A percentile compares a stretch with the other conserved stretches of the same genome.
Conservation (phyloP, 352 stramenopile genomes). For the Peronospora farinosa region DNA sequence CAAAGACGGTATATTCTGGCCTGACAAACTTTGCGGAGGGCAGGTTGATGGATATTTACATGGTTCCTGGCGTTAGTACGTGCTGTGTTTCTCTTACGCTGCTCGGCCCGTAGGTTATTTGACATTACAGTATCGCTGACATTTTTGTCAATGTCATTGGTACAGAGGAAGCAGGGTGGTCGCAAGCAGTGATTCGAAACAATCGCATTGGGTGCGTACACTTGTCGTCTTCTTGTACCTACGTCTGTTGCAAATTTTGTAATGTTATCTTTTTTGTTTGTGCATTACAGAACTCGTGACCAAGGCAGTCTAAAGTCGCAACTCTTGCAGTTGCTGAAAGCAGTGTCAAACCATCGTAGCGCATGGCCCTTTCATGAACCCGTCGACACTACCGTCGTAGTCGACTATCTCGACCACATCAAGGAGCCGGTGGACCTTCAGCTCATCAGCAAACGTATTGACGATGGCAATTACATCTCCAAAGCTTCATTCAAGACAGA, state of each 20-base stretch:
- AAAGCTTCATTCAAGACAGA: conserved; percentile 91
- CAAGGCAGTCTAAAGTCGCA: conserved; percentile 79
- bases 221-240: not conserved
- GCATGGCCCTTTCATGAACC: conserved; percentile 97
- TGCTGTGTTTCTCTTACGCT: conserved; percentile 10
- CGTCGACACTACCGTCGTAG: conserved; percentile 91
- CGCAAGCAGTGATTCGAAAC: conserved; percentile 77
- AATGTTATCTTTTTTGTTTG: not conserved
- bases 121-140: not conserved
- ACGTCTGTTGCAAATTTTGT: conserved; percentile 1
- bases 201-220: conserved; percentile 66
- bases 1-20: conserved; percentile 67
- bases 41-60: conserved; percentile 82
- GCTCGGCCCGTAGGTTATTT: not conserved
- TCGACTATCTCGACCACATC: conserved; percentile 96
- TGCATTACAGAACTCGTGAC: conserved; percentile 51
- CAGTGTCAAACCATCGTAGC: conserved; percentile 91
- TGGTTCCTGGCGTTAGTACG: conserved; percentile 82
- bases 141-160: conserved; percentile 2
- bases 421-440: conserved; percentile 91
- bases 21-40: conserved; percentile 70
- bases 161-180: conserved; percentile 82
- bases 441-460: conserved; percentile 78
- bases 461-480: conserved; percentile 84
- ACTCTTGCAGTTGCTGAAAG: conserved; percentile 83